Conservation (phyloP, 306 rosid genomes). For the Acacia confusa region DNA sequence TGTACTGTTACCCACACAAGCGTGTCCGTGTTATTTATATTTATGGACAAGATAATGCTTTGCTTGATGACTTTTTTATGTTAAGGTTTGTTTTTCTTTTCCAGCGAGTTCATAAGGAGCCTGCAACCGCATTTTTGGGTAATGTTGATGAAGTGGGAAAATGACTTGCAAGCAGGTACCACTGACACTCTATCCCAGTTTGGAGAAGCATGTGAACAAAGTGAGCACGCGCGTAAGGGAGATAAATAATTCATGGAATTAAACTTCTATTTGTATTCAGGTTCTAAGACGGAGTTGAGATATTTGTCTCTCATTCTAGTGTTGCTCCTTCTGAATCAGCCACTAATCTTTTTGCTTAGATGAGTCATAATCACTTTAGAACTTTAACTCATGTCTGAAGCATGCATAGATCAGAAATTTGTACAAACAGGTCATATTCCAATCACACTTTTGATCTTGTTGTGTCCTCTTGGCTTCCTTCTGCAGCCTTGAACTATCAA, state of each 20-base stretch:
- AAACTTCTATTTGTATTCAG: neutral
- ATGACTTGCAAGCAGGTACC: constrained; percentile 38
- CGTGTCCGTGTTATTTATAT: neutral
- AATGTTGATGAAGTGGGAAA: constrained; percentile 31
- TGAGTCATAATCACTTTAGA: neutral
- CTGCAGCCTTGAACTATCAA: neutral
- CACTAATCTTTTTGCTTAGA: constrained; percentile 2
- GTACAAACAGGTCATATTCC: neutral
- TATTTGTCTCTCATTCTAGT: neutral
- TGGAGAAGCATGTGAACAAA: constrained; percentile 14
- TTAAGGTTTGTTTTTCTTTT: constrained; percentile 29
- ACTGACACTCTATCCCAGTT: neutral
- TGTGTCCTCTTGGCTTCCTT: neutral
- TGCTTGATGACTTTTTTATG: neutral
- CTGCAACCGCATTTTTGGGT: constrained; percentile 26
- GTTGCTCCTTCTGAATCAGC: constrained; percentile 3
- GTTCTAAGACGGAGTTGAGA: neutral
- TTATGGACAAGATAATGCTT: neutral
- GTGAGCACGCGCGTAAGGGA: neutral
- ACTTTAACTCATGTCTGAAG: neutral
- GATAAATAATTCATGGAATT: constrained; percentile 17
- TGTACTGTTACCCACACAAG: neutral
- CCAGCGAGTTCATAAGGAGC: constrained; percentile 46
- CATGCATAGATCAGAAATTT: neutral
- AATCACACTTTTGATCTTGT: neutral